phyloP scores from a whole-genome alignment of 331 rosid genomes.

The Quercus lobata region DNA sequence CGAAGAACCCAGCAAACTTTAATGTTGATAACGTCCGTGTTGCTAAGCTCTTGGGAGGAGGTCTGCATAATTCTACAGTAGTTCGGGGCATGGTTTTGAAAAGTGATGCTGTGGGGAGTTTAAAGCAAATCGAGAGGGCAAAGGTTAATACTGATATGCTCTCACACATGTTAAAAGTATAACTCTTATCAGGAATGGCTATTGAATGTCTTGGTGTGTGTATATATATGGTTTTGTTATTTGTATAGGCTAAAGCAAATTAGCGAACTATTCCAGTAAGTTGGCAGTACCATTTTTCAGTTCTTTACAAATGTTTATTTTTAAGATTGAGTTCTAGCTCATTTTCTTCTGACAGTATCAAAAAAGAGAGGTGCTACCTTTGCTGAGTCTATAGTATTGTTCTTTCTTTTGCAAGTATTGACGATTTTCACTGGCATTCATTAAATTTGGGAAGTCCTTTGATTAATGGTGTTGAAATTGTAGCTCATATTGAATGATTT shows the following conservation, averaged over 20 bases:
- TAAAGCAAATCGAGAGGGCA: slow-evolving; percentile 65
- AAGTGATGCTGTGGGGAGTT: slow-evolving; percentile 72
- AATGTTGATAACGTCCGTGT: slow-evolving; percentile 89
- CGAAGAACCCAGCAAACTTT: slow-evolving; percentile 79
- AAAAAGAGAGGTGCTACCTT: not conserved
- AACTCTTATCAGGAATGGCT: not conserved
- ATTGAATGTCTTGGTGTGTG: too few relatives aligned
- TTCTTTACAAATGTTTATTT: not conserved
- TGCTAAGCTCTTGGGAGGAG: slow-evolving; percentile 88
- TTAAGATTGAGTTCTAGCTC: not conserved
- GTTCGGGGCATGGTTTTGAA: slow-evolving; percentile 85
- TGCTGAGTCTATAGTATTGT: too few relatives aligned
- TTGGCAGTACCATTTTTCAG: too few relatives aligned
- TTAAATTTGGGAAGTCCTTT: not conserved
- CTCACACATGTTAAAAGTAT: not conserved
- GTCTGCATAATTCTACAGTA: slow-evolving; percentile 72
- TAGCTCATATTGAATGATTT: slow-evolving; percentile 14
- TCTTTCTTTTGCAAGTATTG: not conserved
- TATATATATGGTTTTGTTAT: too few relatives aligned
- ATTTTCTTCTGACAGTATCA: not conserved
- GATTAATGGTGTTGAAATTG: not conserved
- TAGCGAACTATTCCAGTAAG: too few relatives aligned
- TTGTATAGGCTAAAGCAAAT: too few relatives aligned
- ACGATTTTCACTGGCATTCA: not conserved
- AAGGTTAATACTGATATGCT: slow-evolving; percentile 48